Base-by-base conservation (phyloP, 306 rosid genomes). In the Calophaca sinica region DNA sequence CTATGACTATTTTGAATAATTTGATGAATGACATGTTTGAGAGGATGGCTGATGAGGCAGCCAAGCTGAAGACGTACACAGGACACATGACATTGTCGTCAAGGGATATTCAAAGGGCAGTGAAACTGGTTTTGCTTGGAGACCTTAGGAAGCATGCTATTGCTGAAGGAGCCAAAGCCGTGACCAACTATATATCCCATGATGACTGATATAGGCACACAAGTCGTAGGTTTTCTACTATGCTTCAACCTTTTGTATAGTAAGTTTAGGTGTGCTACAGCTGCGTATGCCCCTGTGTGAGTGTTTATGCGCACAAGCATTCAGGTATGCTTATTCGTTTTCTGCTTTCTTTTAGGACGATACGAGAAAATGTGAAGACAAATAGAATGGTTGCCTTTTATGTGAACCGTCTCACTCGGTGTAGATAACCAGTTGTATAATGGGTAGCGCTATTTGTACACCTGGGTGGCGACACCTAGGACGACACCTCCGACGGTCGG, bases 1-100 rank as follows among this genome's bases (percentile, higher is more conserved):
- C 89, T 39, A 89, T 88, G 96, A 72, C 81, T 0, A n/a, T 86
- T 29, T 5, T 93, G 6, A 86, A 89, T 79, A 93, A 87, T 32
- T 70, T 87, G 58, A 90, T 93, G 94, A 72, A 55, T 51, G 98
- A 93, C 85, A 87, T 93, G 93, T 90, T 90, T 72, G 93, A 89
- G 71, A 83, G 91, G 75, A 79, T 93, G 7, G 90, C 89, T 1
- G 69, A 20, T 28, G 93, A 90, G 60, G 96, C 96, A 14, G n/a
- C 87, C 0, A 83, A 13, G 66, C 84, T 93, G 44, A 68, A 76
- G 4, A 73, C n/a, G 28, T 85, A 87, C 59, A 69, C 88, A 0
- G 70, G 88, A 2, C 73, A 74, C 15, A 35, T 62, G 75, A 87
- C 96, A n/a, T n/a, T n/a, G 49, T 74, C 92, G 0, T 60, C 88